Base-by-base conservation (phyloP, 2,329 filamentous ascomycete species). In the Fusarium circinatum region DNA sequence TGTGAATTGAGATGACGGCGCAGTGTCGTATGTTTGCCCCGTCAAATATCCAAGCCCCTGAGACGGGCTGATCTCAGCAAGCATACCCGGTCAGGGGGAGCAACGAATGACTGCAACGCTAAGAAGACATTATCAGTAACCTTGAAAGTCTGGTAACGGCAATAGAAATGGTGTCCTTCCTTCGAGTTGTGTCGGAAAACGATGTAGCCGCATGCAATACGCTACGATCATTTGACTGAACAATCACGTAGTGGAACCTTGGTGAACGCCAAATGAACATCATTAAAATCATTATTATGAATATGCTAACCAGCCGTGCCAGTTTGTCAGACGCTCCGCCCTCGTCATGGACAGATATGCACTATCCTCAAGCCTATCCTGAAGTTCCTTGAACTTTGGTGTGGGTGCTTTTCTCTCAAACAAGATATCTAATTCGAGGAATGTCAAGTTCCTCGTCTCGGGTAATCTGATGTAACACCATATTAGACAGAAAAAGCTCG, bases 361-460 rank as follows among this genome's bases (percentile, higher is more conserved):
- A 18, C 73, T 71, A 24, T 75, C 60, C 17, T 68, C 62, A 10
- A 77, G 66, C 32, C 74, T 71, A 55, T 73, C 74, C 58, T 76
- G 75, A n/a, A 77, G 65, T 39, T 73, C 62, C 14, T 66, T 70
- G 73, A 91, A 79, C 63, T 78, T 75, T 13, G 65, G 59, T 1
- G 79, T 79, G 12, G 76, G 70, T 15, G 79, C 73, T 32, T 64
- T 73, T 42, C 69, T 73, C 47, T 80, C 79, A 38, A 80, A 80
- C 4, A 80, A 64, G 22, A 80, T 75, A 57, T 79, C 78, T 7
- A 80, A 49, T 44, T 80, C 79, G 6, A 78, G 70, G 47, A 70
- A 78, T 0, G 79, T 76, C 24, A 77, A 71, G n/a, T 65, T 71
- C 38, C 75, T 78, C 34, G 78, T 78, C 62, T 80, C 77, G 2